Conservation (phyloP, 192 early-diverging fungal genomes). For the Coemansia pectinata region DNA sequence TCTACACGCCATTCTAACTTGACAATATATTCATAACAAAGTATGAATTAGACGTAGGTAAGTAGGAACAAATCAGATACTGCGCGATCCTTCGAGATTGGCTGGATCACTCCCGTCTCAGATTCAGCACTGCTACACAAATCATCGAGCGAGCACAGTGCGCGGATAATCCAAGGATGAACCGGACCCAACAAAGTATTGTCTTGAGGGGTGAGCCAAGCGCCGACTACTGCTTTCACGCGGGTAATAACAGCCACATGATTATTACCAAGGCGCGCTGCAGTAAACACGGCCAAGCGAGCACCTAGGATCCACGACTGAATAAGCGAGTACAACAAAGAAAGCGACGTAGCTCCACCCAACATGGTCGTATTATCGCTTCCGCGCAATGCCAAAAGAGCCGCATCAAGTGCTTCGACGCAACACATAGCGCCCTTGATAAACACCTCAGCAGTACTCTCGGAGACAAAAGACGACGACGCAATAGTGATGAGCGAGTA, state of each 20-base stretch:
- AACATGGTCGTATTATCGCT: slow-evolving; percentile 4
- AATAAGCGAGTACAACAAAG: slow-evolving; percentile 35
- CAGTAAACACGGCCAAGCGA: slow-evolving; percentile 39
- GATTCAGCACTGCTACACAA: not conserved
- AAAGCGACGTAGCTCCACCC: slow-evolving; percentile 23
- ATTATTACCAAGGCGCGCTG: slow-evolving; percentile 7
- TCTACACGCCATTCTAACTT: slow-evolving; percentile 19
- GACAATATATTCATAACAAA: not conserved
- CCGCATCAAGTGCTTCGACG: slow-evolving; percentile 34
- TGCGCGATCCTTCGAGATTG: slow-evolving; percentile 19
- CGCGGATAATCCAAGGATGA: slow-evolving; percentile 42
- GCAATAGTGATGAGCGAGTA: slow-evolving; percentile 39
- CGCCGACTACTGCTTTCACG: slow-evolving; percentile 8
- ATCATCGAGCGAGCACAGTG: slow-evolving; percentile 17
- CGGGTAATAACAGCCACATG: not conserved
- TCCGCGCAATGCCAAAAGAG: slow-evolving; percentile 12
- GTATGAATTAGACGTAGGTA: slow-evolving; percentile 17
- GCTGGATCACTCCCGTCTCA: not conserved
- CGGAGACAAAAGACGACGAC: not conserved
- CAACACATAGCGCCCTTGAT: slow-evolving; percentile 19
- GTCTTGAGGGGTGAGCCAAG: slow-evolving; percentile 14
- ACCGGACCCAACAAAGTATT: slow-evolving; percentile 13
- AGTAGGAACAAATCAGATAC: slow-evolving; percentile 35
- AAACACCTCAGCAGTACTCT: not conserved
- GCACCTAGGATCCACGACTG: slow-evolving; percentile 55